Evolutionary conservation across 192 early-diverging fungal species (phyloP), one percentile per base, ranked within the genome.

Genomic region (Coemansia sp.): DNA sequence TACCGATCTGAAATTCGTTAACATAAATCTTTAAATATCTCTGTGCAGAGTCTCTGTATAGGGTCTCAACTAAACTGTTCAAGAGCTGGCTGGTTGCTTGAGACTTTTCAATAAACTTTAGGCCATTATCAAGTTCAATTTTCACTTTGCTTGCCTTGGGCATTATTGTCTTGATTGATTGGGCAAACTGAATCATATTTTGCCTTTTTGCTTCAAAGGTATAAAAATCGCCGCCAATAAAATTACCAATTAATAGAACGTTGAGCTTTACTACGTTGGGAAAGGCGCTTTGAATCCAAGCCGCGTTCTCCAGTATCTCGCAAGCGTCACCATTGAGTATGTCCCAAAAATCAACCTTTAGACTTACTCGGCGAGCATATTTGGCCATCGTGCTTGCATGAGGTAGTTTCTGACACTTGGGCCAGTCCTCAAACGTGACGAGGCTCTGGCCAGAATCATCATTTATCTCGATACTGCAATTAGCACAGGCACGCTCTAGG

Each of bases 301-400:
- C 20, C n/a, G 61, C 61, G 16, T 63, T 63, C 15, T 63, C 38
- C 61, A 63, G 10, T 42, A 63, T 42, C 38, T 42, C 38, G 18
- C 11, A 63, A 1, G 61, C 61, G 20, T 63, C 38, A 38, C 61
- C 61, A 42, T 63, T 40, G 22, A 63, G 61, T 63, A 63, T 63
- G 38, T 63, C 61, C 36, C 61, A 63, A 16, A 41, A 63, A 42
- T 63, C 36, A 11, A 63, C 61, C 6, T 24, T 42, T 11, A 63
- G 20, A 22, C 22, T 24, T 9, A 63, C 38, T 41, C 33, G 61
- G 5, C 61, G 61, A 42, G 38, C 33, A 20, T 63, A 63, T 41
- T 40, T 63, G 22, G 61, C 22, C 6, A 63, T 36, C 13, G 61
- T 63, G 38, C 38, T 63, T 38, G 61, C 38, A 20, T 41, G 38